phyloP scores from a whole-genome alignment of 2,329 filamentous ascomycete genomes.

The Aspergillus tamarii region DNA sequence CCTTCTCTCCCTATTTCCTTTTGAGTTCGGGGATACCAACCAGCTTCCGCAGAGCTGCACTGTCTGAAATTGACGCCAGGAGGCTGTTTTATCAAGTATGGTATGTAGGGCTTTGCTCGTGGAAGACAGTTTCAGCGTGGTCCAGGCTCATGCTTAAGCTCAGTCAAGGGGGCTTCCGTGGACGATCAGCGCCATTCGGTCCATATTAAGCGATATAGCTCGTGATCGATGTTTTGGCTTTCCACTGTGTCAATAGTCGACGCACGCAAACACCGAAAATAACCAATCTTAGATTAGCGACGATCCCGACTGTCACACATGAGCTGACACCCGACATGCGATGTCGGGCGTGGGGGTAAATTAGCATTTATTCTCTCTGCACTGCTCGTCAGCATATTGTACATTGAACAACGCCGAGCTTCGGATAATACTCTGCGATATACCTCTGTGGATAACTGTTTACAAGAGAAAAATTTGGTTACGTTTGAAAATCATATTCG shows the following conservation, averaged over 20 bases:
- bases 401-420: neutral
- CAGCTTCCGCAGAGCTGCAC: neutral
- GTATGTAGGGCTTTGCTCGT: neutral
- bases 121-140: neutral
- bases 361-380: neutral
- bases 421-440: neutral
- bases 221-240: neutral
- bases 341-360: neutral
- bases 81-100: neutral
- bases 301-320: neutral
- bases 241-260: neutral
- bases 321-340: neutral
- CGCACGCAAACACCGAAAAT: neutral
- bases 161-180: neutral
- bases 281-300: neutral
- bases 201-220: neutral
- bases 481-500: neutral
- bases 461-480: neutral
- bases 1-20: neutral
- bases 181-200: neutral
- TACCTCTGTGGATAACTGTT: neutral
- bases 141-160: conserved; percentile 1
- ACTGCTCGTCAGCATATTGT: neutral
- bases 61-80: neutral
- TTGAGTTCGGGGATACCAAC: neutral